These are phyloP conservation scores for Teratosphaeria pseudoeucalypti DNA, from an alignment of 2,329 filamentous ascomycete genomes.

Conservation along the genomic window DNA sequence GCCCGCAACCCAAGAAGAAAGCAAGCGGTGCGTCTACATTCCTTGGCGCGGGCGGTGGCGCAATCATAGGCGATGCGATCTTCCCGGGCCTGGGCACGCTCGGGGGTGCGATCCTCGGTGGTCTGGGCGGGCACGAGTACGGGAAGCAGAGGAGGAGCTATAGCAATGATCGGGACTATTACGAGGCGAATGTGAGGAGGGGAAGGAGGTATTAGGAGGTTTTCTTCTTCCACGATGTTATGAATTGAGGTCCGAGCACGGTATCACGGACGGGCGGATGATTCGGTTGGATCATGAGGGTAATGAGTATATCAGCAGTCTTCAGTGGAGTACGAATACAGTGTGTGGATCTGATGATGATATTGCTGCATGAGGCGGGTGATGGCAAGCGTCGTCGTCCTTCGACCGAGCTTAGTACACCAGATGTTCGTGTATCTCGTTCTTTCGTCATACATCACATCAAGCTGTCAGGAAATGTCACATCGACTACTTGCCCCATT, in stretches of 20 bases:
- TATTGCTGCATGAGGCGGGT: no score
- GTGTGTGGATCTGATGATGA: no score
- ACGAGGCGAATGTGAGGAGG: slow-evolving; percentile 1
- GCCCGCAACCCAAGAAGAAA: slow-evolving; percentile 13
- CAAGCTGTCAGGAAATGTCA: no score
- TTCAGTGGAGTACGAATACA: no score
- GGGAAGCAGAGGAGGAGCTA: slow-evolving; percentile 22
- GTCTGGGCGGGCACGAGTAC: slow-evolving; percentile 33
- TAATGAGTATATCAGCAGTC: no score
- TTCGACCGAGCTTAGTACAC: no score
- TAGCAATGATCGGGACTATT: slow-evolving; percentile 9
- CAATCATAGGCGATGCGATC: slow-evolving; percentile 34
- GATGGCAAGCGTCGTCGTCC: no score
- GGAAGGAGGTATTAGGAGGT: neutral
- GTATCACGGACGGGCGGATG: no score
- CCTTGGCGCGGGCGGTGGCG: slow-evolving; percentile 35
- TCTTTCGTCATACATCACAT: no score
- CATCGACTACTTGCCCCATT: no score
- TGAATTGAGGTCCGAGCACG: neutral
- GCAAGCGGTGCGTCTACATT: slow-evolving; percentile 27
- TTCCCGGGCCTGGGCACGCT: slow-evolving; percentile 34
- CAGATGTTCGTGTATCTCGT: no score
- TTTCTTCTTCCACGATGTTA: neutral
- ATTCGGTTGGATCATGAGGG: no score
- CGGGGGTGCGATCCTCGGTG: slow-evolving; percentile 31